Conservation (phyloP, 352 stramenopile genomes). For the Globisporangium middletonii region DNA sequence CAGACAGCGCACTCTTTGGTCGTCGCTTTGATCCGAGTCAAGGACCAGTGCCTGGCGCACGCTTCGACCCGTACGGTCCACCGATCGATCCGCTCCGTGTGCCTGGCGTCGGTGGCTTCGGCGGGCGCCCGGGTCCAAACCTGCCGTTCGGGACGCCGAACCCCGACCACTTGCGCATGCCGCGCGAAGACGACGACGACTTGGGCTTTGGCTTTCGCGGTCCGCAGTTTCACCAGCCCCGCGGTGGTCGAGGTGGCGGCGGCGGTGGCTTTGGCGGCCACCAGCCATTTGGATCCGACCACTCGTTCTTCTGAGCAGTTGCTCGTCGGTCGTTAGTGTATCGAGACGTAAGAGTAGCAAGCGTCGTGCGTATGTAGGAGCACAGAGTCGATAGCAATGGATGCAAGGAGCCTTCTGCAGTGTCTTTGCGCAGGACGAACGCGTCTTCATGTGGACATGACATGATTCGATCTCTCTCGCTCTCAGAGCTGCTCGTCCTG, state of each 20-base stretch:
- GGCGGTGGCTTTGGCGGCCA: slow-evolving; percentile 22
- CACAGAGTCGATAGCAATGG: neutral
- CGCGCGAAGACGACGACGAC: slow-evolving; percentile 41
- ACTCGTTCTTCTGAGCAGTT: slow-evolving; percentile 47
- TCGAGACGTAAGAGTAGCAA: neutral
- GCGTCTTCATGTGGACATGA: neutral
- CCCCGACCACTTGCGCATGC: slow-evolving; percentile 79
- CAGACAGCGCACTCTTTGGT: slow-evolving; percentile 69
- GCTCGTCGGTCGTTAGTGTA: neutral
- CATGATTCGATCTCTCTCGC: too few species aligned
- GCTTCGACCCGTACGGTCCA: slow-evolving; percentile 82
- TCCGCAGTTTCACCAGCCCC: slow-evolving; percentile 13
- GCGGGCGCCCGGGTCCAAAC: slow-evolving; percentile 36
- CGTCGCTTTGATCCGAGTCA: slow-evolving; percentile 41
- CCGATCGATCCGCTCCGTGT: slow-evolving; percentile 43
- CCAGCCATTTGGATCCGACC: slow-evolving; percentile 53
- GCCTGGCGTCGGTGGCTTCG: slow-evolving; percentile 28
- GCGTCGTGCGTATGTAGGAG: neutral
- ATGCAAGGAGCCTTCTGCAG: neutral
- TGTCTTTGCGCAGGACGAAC: neutral
- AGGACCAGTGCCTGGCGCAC: slow-evolving; percentile 62
- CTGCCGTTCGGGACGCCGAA: slow-evolving; percentile 71
- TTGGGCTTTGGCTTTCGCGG: slow-evolving; percentile 44
- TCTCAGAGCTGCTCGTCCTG: slow-evolving; percentile 23
- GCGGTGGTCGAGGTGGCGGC: slow-evolving; percentile 23